Conservation (phyloP, 2,329 filamentous ascomycete species). For the Aspergillus amoenus region DNA sequence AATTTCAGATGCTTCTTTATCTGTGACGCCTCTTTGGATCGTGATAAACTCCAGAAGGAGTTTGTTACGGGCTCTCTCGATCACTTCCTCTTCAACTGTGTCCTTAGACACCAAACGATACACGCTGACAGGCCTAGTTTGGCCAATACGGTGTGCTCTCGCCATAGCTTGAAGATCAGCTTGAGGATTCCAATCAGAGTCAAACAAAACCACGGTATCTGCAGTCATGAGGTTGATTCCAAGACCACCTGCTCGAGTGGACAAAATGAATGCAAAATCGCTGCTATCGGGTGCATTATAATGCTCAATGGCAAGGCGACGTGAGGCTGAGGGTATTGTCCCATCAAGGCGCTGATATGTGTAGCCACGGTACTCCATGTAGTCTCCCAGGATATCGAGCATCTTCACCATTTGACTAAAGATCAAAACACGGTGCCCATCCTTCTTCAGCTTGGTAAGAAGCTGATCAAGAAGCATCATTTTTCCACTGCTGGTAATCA, state of each 20-base stretch:
- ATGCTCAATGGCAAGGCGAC: slow-evolving; percentile 93
- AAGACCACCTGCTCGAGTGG: slow-evolving; percentile 92
- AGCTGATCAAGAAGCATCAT: slow-evolving; percentile 98
- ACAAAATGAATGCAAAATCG: slow-evolving; percentile 94
- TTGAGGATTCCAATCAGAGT: slow-evolving; percentile 96
- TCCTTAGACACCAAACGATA: slow-evolving; percentile 97
- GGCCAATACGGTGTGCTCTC: slow-evolving; percentile 93
- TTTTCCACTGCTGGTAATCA: slow-evolving; percentile 97
- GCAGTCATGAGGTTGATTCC: slow-evolving; percentile 99
- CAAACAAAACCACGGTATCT: slow-evolving; percentile 95
- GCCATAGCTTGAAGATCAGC: slow-evolving; percentile 98
- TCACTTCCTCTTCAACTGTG: slow-evolving; percentile 95
- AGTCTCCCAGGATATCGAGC: slow-evolving; percentile 93
- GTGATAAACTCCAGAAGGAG: slow-evolving; percentile 96
- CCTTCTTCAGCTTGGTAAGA: slow-evolving; percentile 87
- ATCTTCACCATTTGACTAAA: slow-evolving; percentile 99
- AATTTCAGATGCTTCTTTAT: slow-evolving; percentile 84
- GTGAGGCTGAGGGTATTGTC: slow-evolving; percentile 83
- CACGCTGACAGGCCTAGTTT: slow-evolving; percentile 93
- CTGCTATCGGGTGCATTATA: slow-evolving; percentile 96
- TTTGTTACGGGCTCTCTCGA: slow-evolving; percentile 95
- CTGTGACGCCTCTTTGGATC: slow-evolving; percentile 93
- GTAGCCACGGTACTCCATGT: slow-evolving; percentile 88
- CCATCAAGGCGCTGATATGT: slow-evolving; percentile 93
- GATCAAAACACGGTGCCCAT: slow-evolving; percentile 92